phyloP scores from a whole-genome alignment of 1,284 basidiomycete species.

The Fomitiporia mediterranea region DNA sequence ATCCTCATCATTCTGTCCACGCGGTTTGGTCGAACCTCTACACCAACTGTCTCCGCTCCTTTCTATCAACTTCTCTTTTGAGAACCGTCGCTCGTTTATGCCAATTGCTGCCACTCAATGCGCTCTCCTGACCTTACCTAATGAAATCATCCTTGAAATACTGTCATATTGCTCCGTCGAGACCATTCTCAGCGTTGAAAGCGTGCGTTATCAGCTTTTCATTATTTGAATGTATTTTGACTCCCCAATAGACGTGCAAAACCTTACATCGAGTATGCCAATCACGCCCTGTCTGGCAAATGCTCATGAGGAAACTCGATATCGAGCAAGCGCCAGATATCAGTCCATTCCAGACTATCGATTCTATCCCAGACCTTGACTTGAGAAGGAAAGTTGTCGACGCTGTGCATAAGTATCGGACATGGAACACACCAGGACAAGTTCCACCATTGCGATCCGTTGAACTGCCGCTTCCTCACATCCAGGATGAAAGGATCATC shows the following conservation, averaged over 20 bases:
- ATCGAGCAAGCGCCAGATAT: background rate
- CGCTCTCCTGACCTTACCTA: background rate
- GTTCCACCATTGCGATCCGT: background rate
- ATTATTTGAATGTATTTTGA: background rate
- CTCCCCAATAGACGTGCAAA: background rate
- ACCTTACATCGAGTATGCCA: background rate
- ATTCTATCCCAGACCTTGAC: background rate
- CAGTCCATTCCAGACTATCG: background rate
- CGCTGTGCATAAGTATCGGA: background rate
- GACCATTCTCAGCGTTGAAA: conserved; percentile 1
- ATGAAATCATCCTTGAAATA: conserved; percentile 9
- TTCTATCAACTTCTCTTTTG: background rate
- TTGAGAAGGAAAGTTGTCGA: background rate
- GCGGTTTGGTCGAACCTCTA: background rate
- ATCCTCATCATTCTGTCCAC: background rate
- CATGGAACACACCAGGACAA: background rate
- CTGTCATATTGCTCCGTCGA: conserved; percentile 7
- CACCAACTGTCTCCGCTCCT: background rate
- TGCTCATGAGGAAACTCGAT: background rate
- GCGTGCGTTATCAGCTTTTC: background rate
- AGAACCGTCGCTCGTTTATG: background rate
- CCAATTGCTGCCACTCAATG: background rate
- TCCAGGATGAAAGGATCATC: background rate
- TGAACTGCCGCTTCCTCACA: background rate
- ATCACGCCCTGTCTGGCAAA: background rate